These are phyloP conservation scores for Blumeria hordei DNA, from an alignment of 2,329 filamentous ascomycete genomes.

Conservation along the genomic window DNA sequence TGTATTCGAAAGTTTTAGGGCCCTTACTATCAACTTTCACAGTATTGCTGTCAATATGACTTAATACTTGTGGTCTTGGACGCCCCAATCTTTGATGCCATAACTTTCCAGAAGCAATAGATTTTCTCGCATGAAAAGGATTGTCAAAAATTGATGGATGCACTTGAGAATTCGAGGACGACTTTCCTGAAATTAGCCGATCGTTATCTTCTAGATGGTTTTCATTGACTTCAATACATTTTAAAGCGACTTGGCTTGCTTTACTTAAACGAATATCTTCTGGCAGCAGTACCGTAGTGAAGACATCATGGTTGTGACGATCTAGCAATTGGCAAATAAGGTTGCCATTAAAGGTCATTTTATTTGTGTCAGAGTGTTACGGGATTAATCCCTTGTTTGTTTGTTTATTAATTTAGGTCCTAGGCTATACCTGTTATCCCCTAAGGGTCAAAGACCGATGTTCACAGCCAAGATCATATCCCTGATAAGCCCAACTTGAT, in stretches of 20 bases:
- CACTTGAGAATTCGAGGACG: too few relatives aligned
- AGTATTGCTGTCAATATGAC: background rate
- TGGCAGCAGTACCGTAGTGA: background rate
- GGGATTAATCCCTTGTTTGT: too few relatives aligned
- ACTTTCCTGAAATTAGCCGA: too few relatives aligned
- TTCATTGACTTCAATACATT: too few relatives aligned
- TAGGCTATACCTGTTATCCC: too few relatives aligned
- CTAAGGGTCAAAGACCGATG: too few relatives aligned
- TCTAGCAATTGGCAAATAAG: background rate
- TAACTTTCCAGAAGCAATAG: background rate
- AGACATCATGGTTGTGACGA: background rate
- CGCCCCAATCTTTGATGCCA: background rate
- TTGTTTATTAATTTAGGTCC: too few relatives aligned
- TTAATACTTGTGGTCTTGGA: background rate
- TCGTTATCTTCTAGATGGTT: too few relatives aligned
- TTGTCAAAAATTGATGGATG: background rate
- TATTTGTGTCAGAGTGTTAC: background rate
- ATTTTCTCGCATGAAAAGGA: background rate
- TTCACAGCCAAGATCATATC: too few relatives aligned
- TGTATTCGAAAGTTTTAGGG: background rate
- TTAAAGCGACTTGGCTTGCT: too few relatives aligned
- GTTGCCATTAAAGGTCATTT: background rate
- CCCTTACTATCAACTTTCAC: background rate
- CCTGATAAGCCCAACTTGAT: too few relatives aligned
- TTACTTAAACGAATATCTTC: background rate